phyloP scores from a whole-genome alignment of 257 asterid genomes.

The Solanum sejunctum region DNA sequence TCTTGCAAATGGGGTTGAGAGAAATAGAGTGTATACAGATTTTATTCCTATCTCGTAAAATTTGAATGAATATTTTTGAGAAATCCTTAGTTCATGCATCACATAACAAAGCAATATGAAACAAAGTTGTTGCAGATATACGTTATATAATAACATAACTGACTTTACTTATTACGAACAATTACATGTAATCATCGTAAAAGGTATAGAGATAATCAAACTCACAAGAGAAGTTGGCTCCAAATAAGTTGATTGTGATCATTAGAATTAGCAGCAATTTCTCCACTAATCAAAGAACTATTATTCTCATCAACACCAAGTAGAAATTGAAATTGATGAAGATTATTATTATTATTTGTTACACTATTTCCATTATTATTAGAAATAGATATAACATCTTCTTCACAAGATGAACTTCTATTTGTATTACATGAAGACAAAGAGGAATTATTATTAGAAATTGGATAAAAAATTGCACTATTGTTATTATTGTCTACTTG shows the following conservation, averaged over 20 bases:
- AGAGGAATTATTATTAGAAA: not conserved
- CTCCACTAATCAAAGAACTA: not conserved
- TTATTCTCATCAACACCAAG: not conserved
- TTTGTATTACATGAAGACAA: constrained; percentile 2
- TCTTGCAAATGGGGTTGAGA: no score
- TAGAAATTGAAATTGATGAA: not conserved
- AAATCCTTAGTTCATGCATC: not conserved
- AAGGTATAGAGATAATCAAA: not conserved
- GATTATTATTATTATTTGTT: not conserved
- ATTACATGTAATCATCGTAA: not conserved
- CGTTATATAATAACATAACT: not conserved
- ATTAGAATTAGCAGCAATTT: not conserved
- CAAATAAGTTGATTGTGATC: constrained; percentile 1
- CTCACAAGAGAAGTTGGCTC: constrained; percentile 10
- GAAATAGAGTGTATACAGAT: no score
- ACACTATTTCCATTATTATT: not conserved
- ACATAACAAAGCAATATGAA: not conserved
- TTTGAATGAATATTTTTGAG: no score
- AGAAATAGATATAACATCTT: constrained; percentile 9
- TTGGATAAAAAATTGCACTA: not conserved
- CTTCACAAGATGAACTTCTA: constrained; percentile 4
- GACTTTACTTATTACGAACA: not conserved
- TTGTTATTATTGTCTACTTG: not conserved
- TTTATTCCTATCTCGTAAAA: no score
- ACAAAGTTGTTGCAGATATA: not conserved